Percentiles rank a stretch among this genome's conserved stretches.
Conservation (phyloP, 2,329 filamentous ascomycete genomes). For the Phialophora macrospora region DNA sequence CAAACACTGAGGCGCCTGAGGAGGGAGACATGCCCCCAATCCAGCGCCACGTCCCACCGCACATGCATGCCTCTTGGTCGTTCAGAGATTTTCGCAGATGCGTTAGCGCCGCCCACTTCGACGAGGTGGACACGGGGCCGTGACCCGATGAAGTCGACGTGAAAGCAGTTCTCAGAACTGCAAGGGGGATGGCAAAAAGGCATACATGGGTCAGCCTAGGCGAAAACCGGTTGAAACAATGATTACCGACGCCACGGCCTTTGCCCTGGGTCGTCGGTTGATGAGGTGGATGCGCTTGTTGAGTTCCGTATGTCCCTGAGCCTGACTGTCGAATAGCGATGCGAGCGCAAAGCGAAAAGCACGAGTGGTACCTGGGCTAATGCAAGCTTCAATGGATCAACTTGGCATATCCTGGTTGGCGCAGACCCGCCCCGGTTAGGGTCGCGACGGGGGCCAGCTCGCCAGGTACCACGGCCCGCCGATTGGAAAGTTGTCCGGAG, state of each 20-base stretch:
- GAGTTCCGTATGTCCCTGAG: conserved; percentile 20
- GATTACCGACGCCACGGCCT: conserved; percentile 20
- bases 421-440: conserved; percentile 10
- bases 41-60: conserved; percentile 23
- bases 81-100: conserved; percentile 37
- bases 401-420: conserved; percentile 24
- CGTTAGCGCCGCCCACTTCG: conserved; percentile 29
- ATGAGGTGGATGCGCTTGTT: conserved; percentile 23
- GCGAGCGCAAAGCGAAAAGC: conserved; percentile 36
- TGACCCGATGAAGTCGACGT: conserved; percentile 13
- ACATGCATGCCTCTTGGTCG: conserved; percentile 24
- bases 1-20: conserved; percentile 30
- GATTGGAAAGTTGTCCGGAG: conserved; percentile 32
- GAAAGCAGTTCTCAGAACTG: conserved; percentile 21
- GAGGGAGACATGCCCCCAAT: conserved; percentile 17
- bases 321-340: conserved; percentile 32
- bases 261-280: conserved; percentile 12
- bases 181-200: conserved; percentile 20
- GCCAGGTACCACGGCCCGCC: conserved; percentile 34
- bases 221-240: conserved; percentile 31
- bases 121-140: conserved; percentile 26
- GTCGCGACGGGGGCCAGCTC: conserved; percentile 12
- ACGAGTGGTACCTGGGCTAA: conserved; percentile 29
- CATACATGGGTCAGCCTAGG: conserved; percentile 15
- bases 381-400: conserved; percentile 30